phyloP scores from a whole-genome alignment of 495 filamentous ascomycete species.

The Astrothelium macrocarpum region DNA sequence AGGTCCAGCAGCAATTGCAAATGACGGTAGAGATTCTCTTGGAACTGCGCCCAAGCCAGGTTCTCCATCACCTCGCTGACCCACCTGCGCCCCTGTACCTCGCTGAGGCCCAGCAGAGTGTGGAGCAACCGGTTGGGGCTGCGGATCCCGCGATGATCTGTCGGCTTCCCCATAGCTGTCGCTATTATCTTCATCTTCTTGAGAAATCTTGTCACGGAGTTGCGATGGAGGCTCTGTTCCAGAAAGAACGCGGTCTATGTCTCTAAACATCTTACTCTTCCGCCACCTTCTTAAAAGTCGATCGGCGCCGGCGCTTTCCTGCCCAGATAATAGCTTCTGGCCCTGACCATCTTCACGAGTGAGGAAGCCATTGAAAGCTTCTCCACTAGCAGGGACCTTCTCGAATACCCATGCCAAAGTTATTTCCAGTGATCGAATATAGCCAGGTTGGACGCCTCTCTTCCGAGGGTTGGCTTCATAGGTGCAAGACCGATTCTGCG shows the following conservation, averaged over 20 bases:
- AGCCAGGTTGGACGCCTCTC: slow-evolving; percentile 56
- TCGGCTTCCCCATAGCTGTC: neutral
- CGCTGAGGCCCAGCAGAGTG: no score
- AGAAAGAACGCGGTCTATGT: slow-evolving; percentile 26
- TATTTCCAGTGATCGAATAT: slow-evolving; percentile 52
- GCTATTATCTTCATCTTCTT: neutral
- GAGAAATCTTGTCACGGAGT: neutral
- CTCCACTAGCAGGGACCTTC: slow-evolving; percentile 28
- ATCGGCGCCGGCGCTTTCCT: slow-evolving; percentile 21
- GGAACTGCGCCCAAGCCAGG: no score
- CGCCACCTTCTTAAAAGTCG: slow-evolving; percentile 28
- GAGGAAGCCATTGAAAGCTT: slow-evolving; percentile 17
- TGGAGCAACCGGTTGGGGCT: neutral
- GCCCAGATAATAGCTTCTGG: slow-evolving; percentile 15
- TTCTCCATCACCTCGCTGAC: no score
- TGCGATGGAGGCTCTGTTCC: neutral
- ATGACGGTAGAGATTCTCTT: no score
- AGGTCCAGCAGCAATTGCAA: neutral
- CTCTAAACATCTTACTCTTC: slow-evolving; percentile 21
- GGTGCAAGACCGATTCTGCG: slow-evolving; percentile 50
- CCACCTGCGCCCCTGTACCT: no score
- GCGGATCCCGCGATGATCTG: neutral
- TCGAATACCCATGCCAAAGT: slow-evolving; percentile 36
- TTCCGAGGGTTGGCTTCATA: slow-evolving; percentile 65
- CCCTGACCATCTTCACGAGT: slow-evolving; percentile 7